Evolutionary conservation across 139 green algal genomes (phyloP).

Genomic region (Raphidocelis subcapitata): DNA sequence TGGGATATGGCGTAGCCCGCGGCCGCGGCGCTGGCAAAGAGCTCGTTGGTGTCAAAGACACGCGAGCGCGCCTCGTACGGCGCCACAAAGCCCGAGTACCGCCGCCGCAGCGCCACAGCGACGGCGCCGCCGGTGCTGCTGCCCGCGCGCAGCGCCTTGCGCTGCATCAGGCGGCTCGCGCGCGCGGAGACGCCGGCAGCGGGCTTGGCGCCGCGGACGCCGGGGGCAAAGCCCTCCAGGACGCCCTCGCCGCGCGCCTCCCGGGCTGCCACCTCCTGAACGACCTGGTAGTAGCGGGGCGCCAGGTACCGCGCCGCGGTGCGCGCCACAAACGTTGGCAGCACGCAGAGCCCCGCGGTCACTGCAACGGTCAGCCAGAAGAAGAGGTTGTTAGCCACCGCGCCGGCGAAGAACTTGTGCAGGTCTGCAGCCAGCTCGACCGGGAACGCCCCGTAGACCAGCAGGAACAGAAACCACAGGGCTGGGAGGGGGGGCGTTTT

Average conservation of each 20-base stretch:
- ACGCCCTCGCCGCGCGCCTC: conserved; percentile 7
- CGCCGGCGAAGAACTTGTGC: conserved; percentile 52
- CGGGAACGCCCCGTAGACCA: conserved; percentile 58
- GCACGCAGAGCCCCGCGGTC: conserved; percentile 43
- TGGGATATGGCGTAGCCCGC: background rate
- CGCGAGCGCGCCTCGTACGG: conserved; percentile 44
- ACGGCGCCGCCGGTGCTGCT: background rate
- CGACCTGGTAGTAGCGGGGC: conserved; percentile 45
- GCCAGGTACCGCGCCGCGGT: conserved; percentile 36
- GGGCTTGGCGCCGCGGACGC: background rate
- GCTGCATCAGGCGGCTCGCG: conserved; percentile 20
- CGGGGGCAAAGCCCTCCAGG: background rate
- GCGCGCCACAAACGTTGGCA: conserved; percentile 63
- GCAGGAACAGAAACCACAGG: conserved; percentile 75
- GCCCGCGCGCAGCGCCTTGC: conserved; percentile 13
- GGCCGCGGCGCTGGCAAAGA: conserved; percentile 3
- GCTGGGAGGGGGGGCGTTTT: too few relatives aligned
- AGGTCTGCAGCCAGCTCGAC: conserved; percentile 48
- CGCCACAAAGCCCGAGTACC: conserved; percentile 44
- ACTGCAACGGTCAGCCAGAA: conserved; percentile 68
- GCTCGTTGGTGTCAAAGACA: conserved; percentile 30
- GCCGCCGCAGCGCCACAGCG: background rate
- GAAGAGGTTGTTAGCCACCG: conserved; percentile 36
- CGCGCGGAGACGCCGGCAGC: conserved; percentile 19
- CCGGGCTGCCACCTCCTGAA: conserved; percentile 50